Percentiles rank a stretch among this genome's conserved stretches.
phyloP scores from a whole-genome alignment of 371 early-diverging fungal species.

The Apophysomyces elegans region DNA sequence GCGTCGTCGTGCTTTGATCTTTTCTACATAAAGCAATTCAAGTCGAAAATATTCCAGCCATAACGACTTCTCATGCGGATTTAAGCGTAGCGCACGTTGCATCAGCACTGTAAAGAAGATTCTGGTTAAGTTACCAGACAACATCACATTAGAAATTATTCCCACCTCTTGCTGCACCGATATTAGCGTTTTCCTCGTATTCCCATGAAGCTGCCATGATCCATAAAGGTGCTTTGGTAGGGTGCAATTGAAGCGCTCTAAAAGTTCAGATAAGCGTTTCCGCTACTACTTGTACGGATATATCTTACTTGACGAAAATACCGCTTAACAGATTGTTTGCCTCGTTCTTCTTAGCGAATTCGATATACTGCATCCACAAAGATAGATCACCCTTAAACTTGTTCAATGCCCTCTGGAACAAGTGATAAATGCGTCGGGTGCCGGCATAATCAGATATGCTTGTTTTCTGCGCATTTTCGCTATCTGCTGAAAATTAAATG shows the following conservation, averaged over 20 bases:
- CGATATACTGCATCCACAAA: constrained; percentile 93
- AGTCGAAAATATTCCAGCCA: constrained; percentile 95
- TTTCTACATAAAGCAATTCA: constrained; percentile 88
- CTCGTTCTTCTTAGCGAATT: constrained; percentile 68
- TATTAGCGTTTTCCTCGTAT: constrained; percentile 81
- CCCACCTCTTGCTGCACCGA: constrained; percentile 75
- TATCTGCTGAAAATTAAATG: background rate
- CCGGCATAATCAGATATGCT: constrained; percentile 67
- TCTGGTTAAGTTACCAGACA: too few relatives aligned
- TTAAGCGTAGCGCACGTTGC: constrained; percentile 89
- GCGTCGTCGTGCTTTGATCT: constrained; percentile 80
- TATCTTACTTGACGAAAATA: constrained; percentile 68
- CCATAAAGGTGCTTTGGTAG: constrained; percentile 83
- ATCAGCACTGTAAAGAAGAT: constrained; percentile 56
- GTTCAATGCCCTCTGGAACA: constrained; percentile 81
- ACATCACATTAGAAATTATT: background rate
- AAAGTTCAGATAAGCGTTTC: constrained; percentile 17
- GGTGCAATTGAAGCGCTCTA: constrained; percentile 88
- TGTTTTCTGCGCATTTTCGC: constrained; percentile 30
- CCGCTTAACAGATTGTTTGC: constrained; percentile 72
- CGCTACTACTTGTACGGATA: background rate
- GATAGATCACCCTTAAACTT: constrained; percentile 82
- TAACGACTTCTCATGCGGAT: constrained; percentile 67
- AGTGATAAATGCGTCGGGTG: constrained; percentile 68
- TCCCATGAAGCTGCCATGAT: constrained; percentile 91